Base-by-base conservation (phyloP, 2,329 filamentous ascomycete genomes). In the Parascedosporium putredinis region DNA sequence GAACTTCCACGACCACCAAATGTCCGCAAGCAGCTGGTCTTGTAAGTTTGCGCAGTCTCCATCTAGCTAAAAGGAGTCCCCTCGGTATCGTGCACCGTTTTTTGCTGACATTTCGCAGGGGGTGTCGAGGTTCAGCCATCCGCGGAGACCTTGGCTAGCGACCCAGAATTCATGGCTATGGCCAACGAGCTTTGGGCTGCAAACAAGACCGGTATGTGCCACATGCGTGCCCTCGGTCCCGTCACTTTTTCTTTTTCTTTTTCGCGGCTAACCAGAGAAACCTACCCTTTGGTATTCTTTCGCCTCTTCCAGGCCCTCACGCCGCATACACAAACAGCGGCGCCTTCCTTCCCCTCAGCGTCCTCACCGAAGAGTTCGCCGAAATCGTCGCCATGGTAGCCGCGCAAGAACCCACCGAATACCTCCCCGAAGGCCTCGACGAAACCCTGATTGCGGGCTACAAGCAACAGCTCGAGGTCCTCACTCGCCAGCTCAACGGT, bases 1-100 rank as follows among this genome's bases (percentile, higher is more conserved):
- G 20, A 81, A 81, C 60, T 63, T 83, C 4, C 70, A 78, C 60
- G 76, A 83, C 58, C 74, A 56, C 25, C 45, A 50, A 23, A 51
- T 50, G 27, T 47, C 67, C 65, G 24, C 55, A 53, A 44, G 50
- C 14, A 33, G 36, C 5, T 50, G 44, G 24, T 50, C 31, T 46
- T 8, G 56, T 59, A 24, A 42, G 47, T 49, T 22, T 5, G 54
- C 49, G 4, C 44, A n/a, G n/a, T n/a, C n/a, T n/a, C n/a, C n/a
- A n/a, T n/a, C n/a, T n/a, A n/a, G n/a, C n/a, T n/a, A n/a, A n/a
- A n/a, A n/a, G n/a, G n/a, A n/a, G n/a, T n/a, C n/a, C n/a, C n/a
- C n/a, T n/a, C n/a, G 33, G 18, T 43, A 9, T 14, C 9, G 10
- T 14, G 16, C 14, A 14, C 14, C 14, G 12, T 12, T 25, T 14